Conservation (phyloP, 2,329 filamentous ascomycete species). For the Diaporthe sp. region DNA sequence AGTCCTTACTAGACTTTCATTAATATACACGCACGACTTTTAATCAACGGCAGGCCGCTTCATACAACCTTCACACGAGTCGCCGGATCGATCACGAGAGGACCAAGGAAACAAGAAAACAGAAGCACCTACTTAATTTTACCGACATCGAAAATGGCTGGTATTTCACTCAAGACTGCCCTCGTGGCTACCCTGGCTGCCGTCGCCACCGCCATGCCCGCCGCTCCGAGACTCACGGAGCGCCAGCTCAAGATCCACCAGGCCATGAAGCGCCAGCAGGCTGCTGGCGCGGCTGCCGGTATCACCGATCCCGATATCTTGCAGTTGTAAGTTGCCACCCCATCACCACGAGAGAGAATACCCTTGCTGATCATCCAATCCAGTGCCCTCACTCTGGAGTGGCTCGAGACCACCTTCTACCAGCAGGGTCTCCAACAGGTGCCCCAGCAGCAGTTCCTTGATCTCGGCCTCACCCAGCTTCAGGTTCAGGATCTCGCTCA, state of each 20-base stretch:
- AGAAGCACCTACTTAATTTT: constrained; percentile 39
- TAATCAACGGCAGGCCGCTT: constrained; percentile 56
- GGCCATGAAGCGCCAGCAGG: constrained; percentile 64
- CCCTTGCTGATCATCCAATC: constrained; percentile 36
- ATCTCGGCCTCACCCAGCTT: constrained; percentile 67
- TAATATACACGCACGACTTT: constrained; percentile 45
- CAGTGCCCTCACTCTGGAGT: constrained; percentile 79
- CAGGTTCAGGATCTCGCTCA: constrained; percentile 71
- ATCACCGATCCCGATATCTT: constrained; percentile 68
- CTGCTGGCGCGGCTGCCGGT: constrained; percentile 59
- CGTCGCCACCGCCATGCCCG: constrained; percentile 61
- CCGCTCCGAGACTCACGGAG: constrained; percentile 56
- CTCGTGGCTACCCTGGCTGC: constrained; percentile 60
- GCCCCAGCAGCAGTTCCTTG: constrained; percentile 72
- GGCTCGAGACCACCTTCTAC: constrained; percentile 81
- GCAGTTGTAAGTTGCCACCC: constrained; percentile 63
- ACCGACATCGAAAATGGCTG: constrained; percentile 54
- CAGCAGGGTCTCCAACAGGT: constrained; percentile 77
- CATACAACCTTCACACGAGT: constrained; percentile 45
- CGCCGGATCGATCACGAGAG: constrained; percentile 43
- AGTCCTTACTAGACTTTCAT: constrained; percentile 42
- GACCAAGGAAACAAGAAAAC: constrained; percentile 36
- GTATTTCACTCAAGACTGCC: constrained; percentile 57
- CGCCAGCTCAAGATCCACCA: constrained; percentile 61
- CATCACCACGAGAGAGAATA: neutral